These are phyloP conservation scores for Coemansia pectinata DNA, from an alignment of 192 early-diverging fungal genomes.

Conservation along the genomic window DNA sequence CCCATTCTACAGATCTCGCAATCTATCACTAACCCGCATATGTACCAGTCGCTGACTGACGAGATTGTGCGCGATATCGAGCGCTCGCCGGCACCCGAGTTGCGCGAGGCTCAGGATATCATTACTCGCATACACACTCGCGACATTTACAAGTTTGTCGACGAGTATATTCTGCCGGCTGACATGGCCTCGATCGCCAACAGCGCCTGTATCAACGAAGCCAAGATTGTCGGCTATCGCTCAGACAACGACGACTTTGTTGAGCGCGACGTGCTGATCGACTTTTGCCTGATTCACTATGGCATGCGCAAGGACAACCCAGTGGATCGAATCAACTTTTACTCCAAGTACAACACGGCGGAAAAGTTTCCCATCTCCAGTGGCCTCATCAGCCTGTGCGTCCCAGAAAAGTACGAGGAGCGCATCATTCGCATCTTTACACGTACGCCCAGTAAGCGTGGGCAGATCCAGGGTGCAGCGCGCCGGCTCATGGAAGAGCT, in stretches of 20 bases:
- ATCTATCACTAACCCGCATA: constrained; percentile 62
- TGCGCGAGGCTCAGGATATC: constrained; percentile 68
- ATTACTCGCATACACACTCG: constrained; percentile 74
- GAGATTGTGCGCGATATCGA: constrained; percentile 76
- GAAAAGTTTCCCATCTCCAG: constrained; percentile 66
- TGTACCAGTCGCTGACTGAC: constrained; percentile 81
- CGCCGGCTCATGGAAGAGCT: constrained; percentile 38
- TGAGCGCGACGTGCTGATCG: constrained; percentile 73
- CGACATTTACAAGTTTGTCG: constrained; percentile 86
- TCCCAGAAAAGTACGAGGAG: constrained; percentile 53
- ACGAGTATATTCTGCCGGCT: constrained; percentile 68
- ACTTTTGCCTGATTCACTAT: constrained; percentile 73
- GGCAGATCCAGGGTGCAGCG: constrained; percentile 46
- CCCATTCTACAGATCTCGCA: constrained; percentile 61
- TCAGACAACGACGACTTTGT: constrained; percentile 60
- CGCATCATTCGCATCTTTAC: constrained; percentile 51
- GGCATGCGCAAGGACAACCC: constrained; percentile 88
- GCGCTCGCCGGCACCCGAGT: constrained; percentile 59
- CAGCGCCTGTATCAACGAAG: constrained; percentile 54
- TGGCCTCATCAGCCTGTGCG: constrained; percentile 66
- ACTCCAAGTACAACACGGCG: constrained; percentile 63
- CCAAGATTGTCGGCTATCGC: constrained; percentile 65
- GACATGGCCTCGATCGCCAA: constrained; percentile 34
- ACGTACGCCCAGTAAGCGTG: constrained; percentile 35
- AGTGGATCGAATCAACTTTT: constrained; percentile 81